These are phyloP conservation scores for Pinus albicaulis DNA, from an alignment of 75 land plant genomes.

Conservation along the genomic window DNA sequence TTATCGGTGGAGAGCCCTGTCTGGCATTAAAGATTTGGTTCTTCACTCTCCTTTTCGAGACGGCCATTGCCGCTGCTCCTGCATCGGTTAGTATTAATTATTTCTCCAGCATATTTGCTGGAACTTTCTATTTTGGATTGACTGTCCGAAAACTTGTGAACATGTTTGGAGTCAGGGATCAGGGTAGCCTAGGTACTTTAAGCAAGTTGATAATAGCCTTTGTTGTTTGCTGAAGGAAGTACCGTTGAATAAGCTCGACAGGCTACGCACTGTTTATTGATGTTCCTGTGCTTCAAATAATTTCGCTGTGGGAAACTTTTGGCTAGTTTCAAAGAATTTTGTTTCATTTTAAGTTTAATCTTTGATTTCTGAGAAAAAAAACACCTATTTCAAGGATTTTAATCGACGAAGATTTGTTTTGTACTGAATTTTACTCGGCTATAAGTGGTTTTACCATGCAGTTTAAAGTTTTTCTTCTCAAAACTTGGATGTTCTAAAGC, in stretches of 20 bases:
- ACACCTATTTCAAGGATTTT: no score
- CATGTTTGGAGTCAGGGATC: neutral
- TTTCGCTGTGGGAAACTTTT: neutral
- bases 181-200: neutral
- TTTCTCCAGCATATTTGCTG: neutral
- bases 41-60: neutral
- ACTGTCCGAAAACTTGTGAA: neutral
- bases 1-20: neutral
- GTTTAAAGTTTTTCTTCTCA: no score
- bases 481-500: no score
- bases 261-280: neutral
- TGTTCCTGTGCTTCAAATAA: neutral
- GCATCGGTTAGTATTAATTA: neutral
- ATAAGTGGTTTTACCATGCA: no score
- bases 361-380: neutral
- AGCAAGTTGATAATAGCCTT: neutral
- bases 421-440: no score
- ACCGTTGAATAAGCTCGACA: neutral
- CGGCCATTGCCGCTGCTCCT: no score
- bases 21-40: neutral
- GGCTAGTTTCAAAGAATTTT: neutral
- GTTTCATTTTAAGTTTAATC: neutral
- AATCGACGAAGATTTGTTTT: no score
- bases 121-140: neutral
- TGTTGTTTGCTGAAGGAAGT: neutral